Base-by-base conservation (phyloP, 23 red algal species). In the Gracilaria vermiculophylla region DNA sequence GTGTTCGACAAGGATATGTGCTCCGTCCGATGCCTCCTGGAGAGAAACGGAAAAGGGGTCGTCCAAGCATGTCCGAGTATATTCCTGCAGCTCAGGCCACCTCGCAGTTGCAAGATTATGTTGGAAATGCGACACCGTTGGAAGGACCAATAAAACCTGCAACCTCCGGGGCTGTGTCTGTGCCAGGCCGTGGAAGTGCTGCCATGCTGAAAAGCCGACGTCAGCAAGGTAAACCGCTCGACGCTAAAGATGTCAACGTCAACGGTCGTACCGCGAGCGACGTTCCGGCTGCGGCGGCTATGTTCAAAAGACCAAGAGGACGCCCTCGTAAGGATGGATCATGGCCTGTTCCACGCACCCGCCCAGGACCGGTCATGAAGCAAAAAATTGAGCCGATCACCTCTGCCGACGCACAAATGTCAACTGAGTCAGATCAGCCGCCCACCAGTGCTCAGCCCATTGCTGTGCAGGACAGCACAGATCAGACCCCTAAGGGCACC, bases 61-160 rank as follows among this genome's bases (percentile, higher is more conserved):
- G 84, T 65, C 84, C 84, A 14, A 88, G 84, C 34, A 73, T 88
- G 66, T 76, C 84, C 25, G 84, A 88, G 66, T 88, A 88, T 43
- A 77, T 88, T 40, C 53, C 66, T 37, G 84, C 54, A 35, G 42
- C 84, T 52, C 47, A 70, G 32, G 81, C 66, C 9, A 49, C 76
- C 36, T 42, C 42, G 13, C 42, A 73, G 13, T 28, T 73, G 67
- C 67, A 42, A 45, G 67, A 73, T 5, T 28, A 37, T 31, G 42
- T 47, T 4, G 67, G n/a, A 24, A 73, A 42, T 45, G 67, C 47
- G 1, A n/a, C 67, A 27, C 19, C 2, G 16, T 16, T 44, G 37
- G 67, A 73, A 27, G 67, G 7, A 13, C 37, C 44, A 73, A 11
- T 48, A 4, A 73, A 73, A 24, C 42, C 39, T 9, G n/a, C 17